A percentile compares a stretch with the other conserved stretches of the same genome.
Evolutionary conservation across 140 eudicot genomes (phyloP).

Genomic region (Flaveria floridana): DNA sequence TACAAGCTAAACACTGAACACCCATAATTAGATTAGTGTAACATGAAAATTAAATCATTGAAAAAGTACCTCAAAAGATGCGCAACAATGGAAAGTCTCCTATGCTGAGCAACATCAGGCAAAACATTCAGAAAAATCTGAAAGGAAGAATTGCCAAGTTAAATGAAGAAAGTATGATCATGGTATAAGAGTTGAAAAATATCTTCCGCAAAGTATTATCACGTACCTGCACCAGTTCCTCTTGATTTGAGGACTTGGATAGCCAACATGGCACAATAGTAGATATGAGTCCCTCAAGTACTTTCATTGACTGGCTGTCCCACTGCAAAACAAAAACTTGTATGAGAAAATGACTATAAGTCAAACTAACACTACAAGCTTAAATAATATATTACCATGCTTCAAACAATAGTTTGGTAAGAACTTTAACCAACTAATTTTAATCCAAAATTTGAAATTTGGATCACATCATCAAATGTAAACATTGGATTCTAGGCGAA

Average conservation of each 20-base stretch:
- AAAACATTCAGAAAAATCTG: constrained; percentile 67
- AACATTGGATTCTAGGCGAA: constrained; percentile 1
- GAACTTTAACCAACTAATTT: constrained; percentile 13
- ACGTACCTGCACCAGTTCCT: constrained; percentile 66
- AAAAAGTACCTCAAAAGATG: constrained; percentile 66
- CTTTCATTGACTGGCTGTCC: constrained; percentile 69
- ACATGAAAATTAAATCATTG: constrained; percentile 7
- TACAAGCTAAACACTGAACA: too few relatives aligned
- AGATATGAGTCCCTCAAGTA: constrained; percentile 78
- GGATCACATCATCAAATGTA: neutral
- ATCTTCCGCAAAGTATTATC: neutral
- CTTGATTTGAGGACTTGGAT: constrained; percentile 46
- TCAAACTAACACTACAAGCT: neutral
- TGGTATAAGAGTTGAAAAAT: neutral
- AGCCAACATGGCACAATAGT: constrained; percentile 86
- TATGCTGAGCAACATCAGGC: constrained; percentile 68
- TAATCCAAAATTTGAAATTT: neutral
- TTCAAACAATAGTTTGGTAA: neutral
- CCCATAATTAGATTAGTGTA: neutral
- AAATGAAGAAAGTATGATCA: neutral
- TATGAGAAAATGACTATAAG: constrained; percentile 3
- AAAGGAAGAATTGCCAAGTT: constrained; percentile 8
- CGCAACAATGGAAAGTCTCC: constrained; percentile 60
- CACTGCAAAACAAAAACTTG: constrained; percentile 38
- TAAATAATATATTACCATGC: constrained; percentile 1